Conservation (phyloP, 306 rosid genomes). For the Gastrolobium bilobum region DNA sequence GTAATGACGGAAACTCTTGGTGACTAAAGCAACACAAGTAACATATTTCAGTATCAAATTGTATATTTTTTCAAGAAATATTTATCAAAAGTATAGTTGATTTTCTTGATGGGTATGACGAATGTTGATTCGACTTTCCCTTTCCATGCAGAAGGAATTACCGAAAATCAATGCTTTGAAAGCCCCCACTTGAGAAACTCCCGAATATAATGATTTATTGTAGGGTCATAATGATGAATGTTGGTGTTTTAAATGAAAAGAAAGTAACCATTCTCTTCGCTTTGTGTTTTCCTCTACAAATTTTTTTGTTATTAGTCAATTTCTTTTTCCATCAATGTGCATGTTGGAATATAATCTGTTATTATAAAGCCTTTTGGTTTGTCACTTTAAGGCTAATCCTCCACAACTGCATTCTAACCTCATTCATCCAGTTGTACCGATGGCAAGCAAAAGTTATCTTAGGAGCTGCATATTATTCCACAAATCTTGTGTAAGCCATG, state of each 20-base stretch:
- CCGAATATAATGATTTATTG: too few species aligned
- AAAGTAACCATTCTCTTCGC: not conserved
- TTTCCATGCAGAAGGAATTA: too few species aligned
- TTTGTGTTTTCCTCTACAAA: not conserved
- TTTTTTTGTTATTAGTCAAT: not conserved
- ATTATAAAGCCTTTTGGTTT: conserved; percentile 34
- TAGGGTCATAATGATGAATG: conserved; percentile 21
- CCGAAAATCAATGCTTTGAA: too few species aligned
- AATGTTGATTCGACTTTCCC: too few species aligned
- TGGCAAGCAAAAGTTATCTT: conserved; percentile 66
- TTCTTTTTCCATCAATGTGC: not conserved
- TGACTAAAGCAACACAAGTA: too few species aligned
- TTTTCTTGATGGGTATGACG: too few species aligned
- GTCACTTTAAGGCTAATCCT: conserved; percentile 63
- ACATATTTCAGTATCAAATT: too few species aligned
- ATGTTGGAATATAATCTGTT: conserved; percentile 18
- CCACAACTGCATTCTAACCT: conserved; percentile 68
- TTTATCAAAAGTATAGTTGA: too few species aligned
- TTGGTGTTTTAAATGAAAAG: conserved; percentile 5
- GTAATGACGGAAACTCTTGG: too few species aligned
- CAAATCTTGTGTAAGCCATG: conserved; percentile 62
- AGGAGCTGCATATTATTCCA: conserved; percentile 62
- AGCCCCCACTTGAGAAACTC: too few species aligned
- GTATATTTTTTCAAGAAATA: too few species aligned
- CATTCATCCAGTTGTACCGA: conserved; percentile 57